Evolutionary conservation across 2,329 filamentous ascomycete genomes (phyloP).

Genomic region (Pseudocercospora crystallina): DNA sequence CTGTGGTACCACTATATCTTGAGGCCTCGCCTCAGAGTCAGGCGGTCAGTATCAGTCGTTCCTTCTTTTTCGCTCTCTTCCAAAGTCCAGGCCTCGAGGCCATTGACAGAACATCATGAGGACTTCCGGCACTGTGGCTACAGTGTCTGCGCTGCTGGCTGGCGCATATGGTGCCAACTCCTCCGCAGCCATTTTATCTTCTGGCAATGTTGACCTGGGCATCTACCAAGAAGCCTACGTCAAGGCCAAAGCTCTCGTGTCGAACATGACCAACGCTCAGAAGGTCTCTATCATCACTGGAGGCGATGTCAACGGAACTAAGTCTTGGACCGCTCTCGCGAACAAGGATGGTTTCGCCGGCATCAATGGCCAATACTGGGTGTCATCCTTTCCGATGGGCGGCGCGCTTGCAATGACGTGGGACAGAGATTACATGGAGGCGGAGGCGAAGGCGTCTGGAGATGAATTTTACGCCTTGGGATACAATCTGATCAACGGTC

Average conservation of each 20-base stretch:
- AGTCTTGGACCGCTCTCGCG: constrained; percentile 22
- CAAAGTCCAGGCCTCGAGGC: not conserved
- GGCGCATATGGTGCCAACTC: constrained; percentile 6
- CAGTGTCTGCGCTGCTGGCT: constrained; percentile 7
- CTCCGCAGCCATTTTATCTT: constrained; percentile 13
- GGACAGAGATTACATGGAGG: constrained; percentile 21
- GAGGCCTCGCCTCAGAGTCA: not conserved
- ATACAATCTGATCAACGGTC: constrained; percentile 26
- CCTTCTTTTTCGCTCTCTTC: not conserved
- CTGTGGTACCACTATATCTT: too few relatives aligned
- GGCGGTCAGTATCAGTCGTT: not conserved
- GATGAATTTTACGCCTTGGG: constrained; percentile 26
- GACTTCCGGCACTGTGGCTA: not conserved
- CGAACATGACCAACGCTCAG: constrained; percentile 15
- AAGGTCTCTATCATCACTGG: constrained; percentile 23
- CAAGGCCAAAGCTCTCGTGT: constrained; percentile 16
- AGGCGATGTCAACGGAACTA: constrained; percentile 20
- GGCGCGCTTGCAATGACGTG: constrained; percentile 29
- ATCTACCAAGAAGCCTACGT: constrained; percentile 17
- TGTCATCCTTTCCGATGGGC: constrained; percentile 26
- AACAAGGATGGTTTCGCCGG: constrained; percentile 27
- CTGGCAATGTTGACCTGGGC: constrained; percentile 16
- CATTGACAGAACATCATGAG: not conserved
- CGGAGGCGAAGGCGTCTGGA: constrained; percentile 21
- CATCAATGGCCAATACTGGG: constrained; percentile 26